These are phyloP conservation scores for Colletotrichum tamarilloi DNA, from an alignment of 2,329 filamentous ascomycete species.

Conservation along the genomic window DNA sequence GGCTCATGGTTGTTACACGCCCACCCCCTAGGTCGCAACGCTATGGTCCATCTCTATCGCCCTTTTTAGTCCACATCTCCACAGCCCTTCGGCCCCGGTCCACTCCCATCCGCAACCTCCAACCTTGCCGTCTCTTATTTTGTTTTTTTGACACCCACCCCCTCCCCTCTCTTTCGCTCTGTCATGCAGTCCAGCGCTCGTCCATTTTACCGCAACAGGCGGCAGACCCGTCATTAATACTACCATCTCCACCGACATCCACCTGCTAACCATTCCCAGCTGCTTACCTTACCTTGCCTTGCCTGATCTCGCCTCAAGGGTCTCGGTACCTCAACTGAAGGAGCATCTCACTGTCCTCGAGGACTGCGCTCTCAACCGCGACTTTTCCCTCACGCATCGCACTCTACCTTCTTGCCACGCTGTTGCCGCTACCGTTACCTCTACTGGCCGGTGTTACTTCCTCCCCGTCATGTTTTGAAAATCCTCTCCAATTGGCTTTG, in stretches of 20 bases:
- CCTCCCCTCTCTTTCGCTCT: slow-evolving; percentile 11
- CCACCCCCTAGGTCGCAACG: slow-evolving; percentile 21
- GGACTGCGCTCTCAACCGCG: slow-evolving; percentile 23
- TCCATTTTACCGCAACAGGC: slow-evolving; percentile 50
- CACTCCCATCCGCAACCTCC: slow-evolving; percentile 34
- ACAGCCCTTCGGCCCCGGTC: slow-evolving; percentile 19
- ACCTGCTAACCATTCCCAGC: slow-evolving; percentile 39
- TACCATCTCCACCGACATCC: slow-evolving; percentile 36
- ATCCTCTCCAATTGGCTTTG: slow-evolving; percentile 44
- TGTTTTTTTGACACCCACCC: slow-evolving; percentile 28
- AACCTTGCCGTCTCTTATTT: slow-evolving; percentile 33
- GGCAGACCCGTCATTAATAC: slow-evolving; percentile 41
- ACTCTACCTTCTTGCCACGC: slow-evolving; percentile 31
- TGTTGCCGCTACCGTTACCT: slow-evolving; percentile 27
- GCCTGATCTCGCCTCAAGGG: slow-evolving; percentile 27
- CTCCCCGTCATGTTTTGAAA: slow-evolving; percentile 47
- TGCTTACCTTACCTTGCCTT: slow-evolving; percentile 21
- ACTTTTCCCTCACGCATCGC: slow-evolving; percentile 7
- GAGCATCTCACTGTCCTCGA: slow-evolving; percentile 1
- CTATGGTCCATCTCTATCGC: slow-evolving; percentile 8
- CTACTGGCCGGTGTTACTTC: slow-evolving; percentile 15
- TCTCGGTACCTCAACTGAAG: slow-evolving; percentile 8
- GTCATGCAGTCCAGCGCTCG: slow-evolving; percentile 34
- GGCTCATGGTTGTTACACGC: slow-evolving; percentile 17
- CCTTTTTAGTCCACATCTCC: background rate